Conservation (phyloP, 306 rosid species). For the Glycine tomentella region DNA sequence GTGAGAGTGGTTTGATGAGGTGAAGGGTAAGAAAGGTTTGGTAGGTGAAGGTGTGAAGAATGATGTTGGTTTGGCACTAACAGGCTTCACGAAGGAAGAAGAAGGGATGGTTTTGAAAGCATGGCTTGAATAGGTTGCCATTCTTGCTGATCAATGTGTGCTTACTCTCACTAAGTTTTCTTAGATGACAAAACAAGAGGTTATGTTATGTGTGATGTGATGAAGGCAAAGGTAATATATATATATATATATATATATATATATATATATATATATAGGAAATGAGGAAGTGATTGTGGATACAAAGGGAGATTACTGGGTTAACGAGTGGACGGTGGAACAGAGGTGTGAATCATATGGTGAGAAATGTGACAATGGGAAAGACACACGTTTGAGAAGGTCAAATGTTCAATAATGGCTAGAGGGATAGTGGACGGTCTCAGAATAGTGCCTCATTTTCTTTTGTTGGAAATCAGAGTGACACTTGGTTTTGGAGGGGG, state of each 20-base stretch:
- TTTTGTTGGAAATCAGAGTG: background rate
- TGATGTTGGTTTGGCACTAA: constrained; percentile 35
- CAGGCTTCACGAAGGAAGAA: constrained; percentile 36
- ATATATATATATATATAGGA: too few species aligned
- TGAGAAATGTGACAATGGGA: background rate
- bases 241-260: too few species aligned
- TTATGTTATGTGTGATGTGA: background rate
- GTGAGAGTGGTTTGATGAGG: constrained; percentile 44
- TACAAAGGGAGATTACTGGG: too few species aligned
- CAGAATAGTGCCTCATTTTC: background rate
- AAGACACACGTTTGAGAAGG: background rate
- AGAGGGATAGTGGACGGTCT: constrained; percentile 16
- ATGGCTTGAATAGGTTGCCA: constrained; percentile 54
- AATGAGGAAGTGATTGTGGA: too few species aligned
- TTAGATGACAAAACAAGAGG: too few species aligned
- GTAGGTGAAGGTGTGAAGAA: background rate
- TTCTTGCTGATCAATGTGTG: background rate
- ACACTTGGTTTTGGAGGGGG: background rate
- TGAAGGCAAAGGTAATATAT: background rate
- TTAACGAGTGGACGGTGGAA: too few species aligned
- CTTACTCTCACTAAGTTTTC: background rate
- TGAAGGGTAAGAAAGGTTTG: constrained; percentile 30
- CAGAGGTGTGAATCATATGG: too few species aligned
- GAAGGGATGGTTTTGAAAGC: constrained; percentile 42
- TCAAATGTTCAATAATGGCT: constrained; percentile 37